phyloP scores from a whole-genome alignment of 2,329 filamentous ascomycete species.

The Davidsoniella neocaledoniae region DNA sequence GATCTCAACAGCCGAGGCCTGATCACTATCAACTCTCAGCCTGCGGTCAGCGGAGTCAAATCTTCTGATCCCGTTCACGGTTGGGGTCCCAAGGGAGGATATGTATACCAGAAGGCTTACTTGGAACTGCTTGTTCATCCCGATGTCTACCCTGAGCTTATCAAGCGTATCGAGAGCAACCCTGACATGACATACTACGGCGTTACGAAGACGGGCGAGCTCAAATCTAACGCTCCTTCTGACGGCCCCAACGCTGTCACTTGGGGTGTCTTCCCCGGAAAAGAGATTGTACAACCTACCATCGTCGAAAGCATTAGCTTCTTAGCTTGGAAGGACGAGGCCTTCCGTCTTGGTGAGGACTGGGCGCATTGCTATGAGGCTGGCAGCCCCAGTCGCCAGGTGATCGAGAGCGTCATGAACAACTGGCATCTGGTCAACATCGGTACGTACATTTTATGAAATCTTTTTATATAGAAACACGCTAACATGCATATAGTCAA shows the following conservation, averaged over 20 bases:
- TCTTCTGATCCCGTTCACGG: slow-evolving; percentile 76
- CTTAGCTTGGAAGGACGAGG: slow-evolving; percentile 96
- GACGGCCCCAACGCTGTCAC: slow-evolving; percentile 96
- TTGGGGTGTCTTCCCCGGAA: slow-evolving; percentile 97
- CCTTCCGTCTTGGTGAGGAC: slow-evolving; percentile 78
- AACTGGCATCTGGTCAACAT: slow-evolving; percentile 93
- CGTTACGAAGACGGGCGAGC: slow-evolving; percentile 64
- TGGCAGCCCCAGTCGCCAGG: slow-evolving; percentile 54
- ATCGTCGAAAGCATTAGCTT: slow-evolving; percentile 97
- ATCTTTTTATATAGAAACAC: slow-evolving; percentile 16
- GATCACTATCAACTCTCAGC: slow-evolving; percentile 94
- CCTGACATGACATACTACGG: slow-evolving; percentile 86
- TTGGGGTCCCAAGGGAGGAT: slow-evolving; percentile 89
- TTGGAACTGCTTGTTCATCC: slow-evolving; percentile 80
- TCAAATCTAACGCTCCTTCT: slow-evolving; percentile 69
- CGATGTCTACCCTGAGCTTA: slow-evolving; percentile 58
- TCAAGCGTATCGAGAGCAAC: slow-evolving; percentile 59
- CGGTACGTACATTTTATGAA: slow-evolving; percentile 31
- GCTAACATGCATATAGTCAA: slow-evolving; percentile 45
- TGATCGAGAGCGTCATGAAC: slow-evolving; percentile 73
- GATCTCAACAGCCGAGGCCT: slow-evolving; percentile 73
- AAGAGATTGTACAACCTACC: slow-evolving; percentile 99
- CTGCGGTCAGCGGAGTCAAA: slow-evolving; percentile 78
- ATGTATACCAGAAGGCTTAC: slow-evolving; percentile 97
- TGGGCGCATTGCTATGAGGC: slow-evolving; percentile 86